phyloP scores from a whole-genome alignment of 1,139 yeast genomes.

The Scheffersomyces stambukii region DNA sequence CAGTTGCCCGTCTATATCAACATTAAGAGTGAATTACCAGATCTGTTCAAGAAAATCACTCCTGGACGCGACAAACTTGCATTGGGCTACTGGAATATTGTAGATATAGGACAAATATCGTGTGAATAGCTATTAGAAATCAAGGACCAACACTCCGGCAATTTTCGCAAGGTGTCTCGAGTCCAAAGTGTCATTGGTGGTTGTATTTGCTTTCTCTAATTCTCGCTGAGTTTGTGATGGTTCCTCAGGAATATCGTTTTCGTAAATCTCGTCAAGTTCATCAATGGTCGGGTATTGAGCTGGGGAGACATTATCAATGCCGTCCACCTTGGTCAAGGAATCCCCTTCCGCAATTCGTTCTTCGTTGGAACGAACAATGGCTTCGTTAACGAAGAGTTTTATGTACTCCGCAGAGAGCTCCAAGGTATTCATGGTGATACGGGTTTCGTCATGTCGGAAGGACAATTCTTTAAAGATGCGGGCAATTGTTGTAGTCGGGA shows the following conservation, averaged over 20 bases:
- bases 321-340: constrained; percentile 22
- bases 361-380: constrained; percentile 58
- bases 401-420: constrained; percentile 54
- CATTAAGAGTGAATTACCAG: constrained; percentile 22
- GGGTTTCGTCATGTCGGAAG: constrained; percentile 44
- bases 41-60: constrained; percentile 13
- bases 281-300: constrained; percentile 14
- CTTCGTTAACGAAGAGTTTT: constrained; percentile 59
- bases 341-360: constrained; percentile 35
- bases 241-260: constrained; percentile 9
- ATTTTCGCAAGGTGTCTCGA: constrained; percentile 49
- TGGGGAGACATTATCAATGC: constrained; percentile 24
- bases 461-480: constrained; percentile 51
- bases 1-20: constrained; percentile 29
- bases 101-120: constrained; percentile 17
- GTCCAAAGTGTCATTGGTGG: constrained; percentile 27
- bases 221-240: constrained; percentile 19
- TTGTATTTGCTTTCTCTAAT: constrained; percentile 12
- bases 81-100: constrained; percentile 32
- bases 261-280: constrained; percentile 9
- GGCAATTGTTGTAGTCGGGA: constrained; percentile 48
- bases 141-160: constrained; percentile 55
- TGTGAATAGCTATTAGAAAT: constrained; percentile 29
- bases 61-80: constrained; percentile 19
- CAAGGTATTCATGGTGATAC: constrained; percentile 47